Evolutionary conservation across 2,329 filamentous ascomycete genomes (phyloP), one percentile per base, ranked within the genome.

Genomic region (Paraconiothyrium sp.): DNA sequence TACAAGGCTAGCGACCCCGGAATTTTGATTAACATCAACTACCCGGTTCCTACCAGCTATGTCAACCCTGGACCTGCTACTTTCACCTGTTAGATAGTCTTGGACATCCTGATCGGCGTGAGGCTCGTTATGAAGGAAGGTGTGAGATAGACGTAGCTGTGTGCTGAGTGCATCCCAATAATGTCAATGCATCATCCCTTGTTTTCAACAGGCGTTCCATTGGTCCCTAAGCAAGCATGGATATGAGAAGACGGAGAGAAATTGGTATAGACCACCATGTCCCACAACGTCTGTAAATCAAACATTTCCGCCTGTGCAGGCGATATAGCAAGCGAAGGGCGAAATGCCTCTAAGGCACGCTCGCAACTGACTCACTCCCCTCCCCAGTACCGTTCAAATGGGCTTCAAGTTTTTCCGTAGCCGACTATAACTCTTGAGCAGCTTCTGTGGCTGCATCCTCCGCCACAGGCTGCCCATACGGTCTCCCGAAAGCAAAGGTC

Each of bases 11-110:
- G 79, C 54, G 86, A 88, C 72, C 75, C 84, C 10, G 88, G 88
- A 59, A 86, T 90, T 69, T 66, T 81, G 62, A 78, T 88, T 80
- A 85, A 85, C 81, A 83, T 89, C 76, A 89, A 88, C 82, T 66
- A 75, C 52, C 67, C 57, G 2, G 48, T 56, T 4, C 59, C 60
- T 3, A 65, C 59, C 8, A 67, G 54, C 50, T 67, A 65, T 39
- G 52, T 46, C 1, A 47, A 49, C 37, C 62, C 64, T 11, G 64
- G 64, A 1, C 64, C 62, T 14, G 56, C 59, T 37, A 56, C 54
- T 14, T 56, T 56, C 32, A 48, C 43, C 11, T 56, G 54, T 11
- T 54, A 32, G 20, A 30, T 24, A 24, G 8, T 24, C 10, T 27
- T 13, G 43, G 4, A 11, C 10, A 2, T 7, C 1, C 2, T 44